Conservation (phyloP, 192 early-diverging fungal species). For the Chytriomyces sp. region DNA sequence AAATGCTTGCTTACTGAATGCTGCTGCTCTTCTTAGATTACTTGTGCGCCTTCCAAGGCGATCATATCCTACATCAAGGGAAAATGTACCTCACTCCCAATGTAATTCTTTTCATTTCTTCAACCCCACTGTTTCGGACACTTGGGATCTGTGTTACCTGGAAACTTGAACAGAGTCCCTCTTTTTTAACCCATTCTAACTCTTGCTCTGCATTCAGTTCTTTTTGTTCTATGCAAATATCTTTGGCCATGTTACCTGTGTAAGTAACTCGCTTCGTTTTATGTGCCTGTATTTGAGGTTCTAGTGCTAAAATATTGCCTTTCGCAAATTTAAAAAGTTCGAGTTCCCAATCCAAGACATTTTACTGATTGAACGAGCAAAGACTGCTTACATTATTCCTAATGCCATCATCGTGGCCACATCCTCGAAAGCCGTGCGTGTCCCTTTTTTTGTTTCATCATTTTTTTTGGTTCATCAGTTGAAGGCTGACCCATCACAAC, state of each 20-base stretch:
- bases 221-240: conserved; percentile 39
- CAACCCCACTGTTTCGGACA: no score
- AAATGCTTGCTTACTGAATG: neutral
- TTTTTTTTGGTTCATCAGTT: conserved; percentile 7
- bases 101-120: no score
- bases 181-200: no score
- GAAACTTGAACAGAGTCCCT: no score
- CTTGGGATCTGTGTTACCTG: no score
- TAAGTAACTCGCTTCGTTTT: neutral
- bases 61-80: conserved; percentile 34
- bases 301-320: neutral
- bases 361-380: conserved; percentile 27
- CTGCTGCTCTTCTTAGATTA: conserved; percentile 12
- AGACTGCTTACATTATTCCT: conserved; percentile 33
- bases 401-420: conserved; percentile 32
- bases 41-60: conserved; percentile 28
- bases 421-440: conserved; percentile 13
- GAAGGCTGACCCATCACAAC: neutral
- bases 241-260: conserved; percentile 27
- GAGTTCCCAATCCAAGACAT: conserved; percentile 38
- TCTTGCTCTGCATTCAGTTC: neutral
- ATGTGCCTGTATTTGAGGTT: neutral
- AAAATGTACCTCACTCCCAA: conserved; percentile 36
- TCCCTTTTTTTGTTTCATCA: conserved; percentile 1
- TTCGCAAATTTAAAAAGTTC: conserved; percentile 20